Evolutionary conservation across 495 filamentous ascomycete species (phyloP), one percentile per base, ranked within the genome.

Genomic region (Penicillium ucsense): DNA sequence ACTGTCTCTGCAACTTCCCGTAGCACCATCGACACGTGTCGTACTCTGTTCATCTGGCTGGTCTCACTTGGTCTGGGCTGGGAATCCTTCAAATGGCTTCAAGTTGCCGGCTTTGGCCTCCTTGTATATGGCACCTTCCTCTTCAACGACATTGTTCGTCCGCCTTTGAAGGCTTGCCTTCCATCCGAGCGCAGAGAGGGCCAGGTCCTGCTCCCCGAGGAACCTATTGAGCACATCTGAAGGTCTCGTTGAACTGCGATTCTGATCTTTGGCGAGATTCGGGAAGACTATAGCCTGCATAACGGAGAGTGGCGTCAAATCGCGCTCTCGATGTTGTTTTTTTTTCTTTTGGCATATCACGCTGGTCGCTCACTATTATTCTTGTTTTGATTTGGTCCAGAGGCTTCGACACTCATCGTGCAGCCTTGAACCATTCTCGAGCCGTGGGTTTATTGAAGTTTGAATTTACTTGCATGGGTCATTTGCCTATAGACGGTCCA

Each of bases 21-120:
- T 42, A 94, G 87, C 47, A 95, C 89, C 8, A 96, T 98, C 54
- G 92, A 98, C 62, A 98, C 94, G 2, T 96, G 89, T 72, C 84
- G 92, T 2, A 98, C 92, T 0, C 77, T 98, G 3, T 97, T 97
- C 75, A 97, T 98, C 70, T 98, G 92, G 92, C 76, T 98, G 30
- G 87, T 95, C 11, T 94, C 87, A 3, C 77, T 98, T 7, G 89
- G 85, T 5, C 77, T 98, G 0, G 89, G 92, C 44, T 98, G 92
- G 92, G 92, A 98, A 67, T 81, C 78, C 7, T 98, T 98, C 79
- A 98, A 97, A 70, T 95, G 89, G 85, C 77, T 98, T 7, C 92
- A 98, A 66, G 88, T 98, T 3, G 63, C 78, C 3, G 92, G 92
- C 3, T 98, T 98, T 59, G 83, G 59, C 0, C 65, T 96, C 46